phyloP scores from a whole-genome alignment of 768 basidiomycete genomes.

The Dacryopinax spathularia region DNA sequence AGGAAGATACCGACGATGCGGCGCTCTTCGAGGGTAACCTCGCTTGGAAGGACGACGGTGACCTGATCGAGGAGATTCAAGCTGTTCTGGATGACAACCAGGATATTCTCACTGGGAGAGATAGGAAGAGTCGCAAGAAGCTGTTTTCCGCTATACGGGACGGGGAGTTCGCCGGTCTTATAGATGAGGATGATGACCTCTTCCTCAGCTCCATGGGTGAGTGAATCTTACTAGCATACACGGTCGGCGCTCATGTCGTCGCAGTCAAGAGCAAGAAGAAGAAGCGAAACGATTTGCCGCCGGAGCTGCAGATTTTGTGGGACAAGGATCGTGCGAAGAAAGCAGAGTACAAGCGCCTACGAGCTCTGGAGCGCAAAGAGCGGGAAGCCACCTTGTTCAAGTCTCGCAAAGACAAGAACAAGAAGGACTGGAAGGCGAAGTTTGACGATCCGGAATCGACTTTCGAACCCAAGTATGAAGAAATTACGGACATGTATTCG shows the following conservation, averaged over 20 bases:
- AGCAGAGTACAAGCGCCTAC: constrained; percentile 53
- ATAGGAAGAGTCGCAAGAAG: constrained; percentile 39
- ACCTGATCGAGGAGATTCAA: not conserved
- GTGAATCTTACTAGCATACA: constrained; percentile 24
- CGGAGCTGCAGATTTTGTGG: constrained; percentile 56
- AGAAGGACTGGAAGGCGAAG: constrained; percentile 33
- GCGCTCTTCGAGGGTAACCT: constrained; percentile 15
- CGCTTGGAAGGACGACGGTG: constrained; percentile 9
- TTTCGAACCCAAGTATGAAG: constrained; percentile 25
- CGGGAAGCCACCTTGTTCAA: constrained; percentile 48
- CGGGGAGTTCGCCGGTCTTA: constrained; percentile 32
- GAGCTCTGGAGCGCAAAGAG: constrained; percentile 41
- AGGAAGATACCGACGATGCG: constrained; percentile 20
- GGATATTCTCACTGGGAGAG: constrained; percentile 31
- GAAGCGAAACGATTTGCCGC: constrained; percentile 34
- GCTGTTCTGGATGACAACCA: constrained; percentile 39
- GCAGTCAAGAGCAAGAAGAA: constrained; percentile 31
- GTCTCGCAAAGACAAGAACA: constrained; percentile 42
- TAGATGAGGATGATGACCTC: constrained; percentile 34
- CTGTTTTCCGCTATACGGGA: constrained; percentile 47
- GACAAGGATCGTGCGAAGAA: constrained; percentile 71
- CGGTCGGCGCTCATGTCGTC: not conserved
- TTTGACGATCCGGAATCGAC: constrained; percentile 39
- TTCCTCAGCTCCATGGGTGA: not conserved
- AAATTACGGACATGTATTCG: constrained; percentile 47